Percentiles rank a stretch among this genome's conserved stretches.
These are phyloP conservation scores for Globisporangium alternatum DNA, from an alignment of 352 stramenopile genomes.

Conservation along the genomic window DNA sequence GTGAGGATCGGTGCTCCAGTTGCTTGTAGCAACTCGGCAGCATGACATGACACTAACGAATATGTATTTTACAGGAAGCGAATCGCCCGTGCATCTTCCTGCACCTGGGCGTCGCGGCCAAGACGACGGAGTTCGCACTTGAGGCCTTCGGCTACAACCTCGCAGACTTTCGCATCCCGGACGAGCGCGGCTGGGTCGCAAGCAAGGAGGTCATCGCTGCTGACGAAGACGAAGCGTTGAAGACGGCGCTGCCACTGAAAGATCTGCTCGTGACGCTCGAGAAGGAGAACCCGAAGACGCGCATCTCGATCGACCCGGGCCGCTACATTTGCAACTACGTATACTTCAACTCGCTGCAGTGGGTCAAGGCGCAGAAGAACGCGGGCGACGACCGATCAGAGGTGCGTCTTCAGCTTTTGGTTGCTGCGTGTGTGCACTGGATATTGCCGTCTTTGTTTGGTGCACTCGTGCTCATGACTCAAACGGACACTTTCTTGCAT, in stretches of 20 bases:
- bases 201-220: conserved; percentile 48
- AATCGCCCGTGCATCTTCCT: conserved; percentile 60
- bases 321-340: conserved; percentile 88
- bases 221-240: conserved; percentile 40
- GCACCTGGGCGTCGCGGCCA: conserved; percentile 66
- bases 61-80: conserved; percentile 28
- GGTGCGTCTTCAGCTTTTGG: neutral
- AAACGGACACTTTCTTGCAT: neutral
- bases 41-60: neutral
- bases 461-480: neutral
- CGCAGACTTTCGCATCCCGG: conserved; percentile 76
- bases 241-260: conserved; percentile 54
- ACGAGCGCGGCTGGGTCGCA: conserved; percentile 68
- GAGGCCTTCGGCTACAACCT: conserved; percentile 79
- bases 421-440: neutral
- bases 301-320: conserved; percentile 68
- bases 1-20: conserved; percentile 13
- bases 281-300: conserved; percentile 27
- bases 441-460: neutral
- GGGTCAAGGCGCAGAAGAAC: conserved; percentile 40
- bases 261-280: conserved; percentile 45
- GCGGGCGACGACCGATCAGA: conserved; percentile 32
- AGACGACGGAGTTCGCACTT: conserved; percentile 42
- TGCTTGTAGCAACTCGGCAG: neutral
- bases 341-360: conserved; percentile 77